phyloP scores from a whole-genome alignment of 345 rosid genomes.

The Citrus sinensis region DVS_A1.0 CM039162.1:10935501-10936000 shows the following conservation, averaged over 20 bases:
- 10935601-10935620: not conserved
- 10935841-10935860: conserved; percentile 4
- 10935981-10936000: conserved; percentile 80
- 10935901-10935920: conserved; percentile 27
- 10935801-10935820: not conserved
- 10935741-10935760: not conserved
- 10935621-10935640: not conserved
- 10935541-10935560: not conserved
- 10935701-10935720: not conserved
- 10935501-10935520: not conserved
- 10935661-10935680: not conserved
- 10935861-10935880: conserved; percentile 9
- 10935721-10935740: not conserved
- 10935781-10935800: not conserved
- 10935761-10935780: not conserved
- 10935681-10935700: not conserved
- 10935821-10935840: not conserved
- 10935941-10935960: conserved; percentile 96
- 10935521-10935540: not conserved
- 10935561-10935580: not conserved
- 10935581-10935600: not conserved
- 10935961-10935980: conserved; percentile 99
- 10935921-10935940: conserved; percentile 78
- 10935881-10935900: conserved; percentile 13
- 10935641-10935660: not conserved